Percentiles rank a stretch among this genome's conserved stretches.
phyloP scores from a whole-genome alignment of 495 filamentous ascomycete genomes.

The Opeltia flavorubescens region DNA sequence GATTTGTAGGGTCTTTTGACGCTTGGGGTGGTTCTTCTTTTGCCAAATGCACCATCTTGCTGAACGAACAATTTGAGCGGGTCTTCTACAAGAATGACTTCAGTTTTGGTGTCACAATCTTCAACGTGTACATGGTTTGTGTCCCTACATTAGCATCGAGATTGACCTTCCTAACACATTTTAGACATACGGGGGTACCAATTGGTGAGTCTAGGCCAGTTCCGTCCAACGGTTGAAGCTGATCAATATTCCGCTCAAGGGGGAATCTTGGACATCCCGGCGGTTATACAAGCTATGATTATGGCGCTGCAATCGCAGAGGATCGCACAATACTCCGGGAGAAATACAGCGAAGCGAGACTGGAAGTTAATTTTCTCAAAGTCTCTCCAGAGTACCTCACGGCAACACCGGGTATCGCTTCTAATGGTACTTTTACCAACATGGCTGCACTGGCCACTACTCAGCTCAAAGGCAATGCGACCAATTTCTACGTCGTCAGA shows the following conservation, averaged over 20 bases:
- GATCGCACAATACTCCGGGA: slow-evolving; percentile 50
- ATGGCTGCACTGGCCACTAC: slow-evolving; percentile 42
- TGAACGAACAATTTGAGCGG: slow-evolving; percentile 58
- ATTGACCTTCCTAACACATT: neutral
- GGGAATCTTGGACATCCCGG: slow-evolving; percentile 54
- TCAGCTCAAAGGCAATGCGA: slow-evolving; percentile 37
- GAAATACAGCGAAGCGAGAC: slow-evolving; percentile 68
- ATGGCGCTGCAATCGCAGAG: slow-evolving; percentile 54
- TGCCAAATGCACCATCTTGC: slow-evolving; percentile 43
- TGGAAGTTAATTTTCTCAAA: slow-evolving; percentile 58
- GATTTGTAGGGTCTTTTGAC: too few relatives aligned
- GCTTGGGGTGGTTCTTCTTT: slow-evolving; percentile 62
- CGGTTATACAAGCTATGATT: slow-evolving; percentile 66
- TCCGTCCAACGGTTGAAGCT: neutral
- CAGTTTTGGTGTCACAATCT: slow-evolving; percentile 42
- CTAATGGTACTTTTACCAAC: slow-evolving; percentile 34
- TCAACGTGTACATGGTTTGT: slow-evolving; percentile 57
- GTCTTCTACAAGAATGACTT: slow-evolving; percentile 75
- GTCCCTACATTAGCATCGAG: neutral
- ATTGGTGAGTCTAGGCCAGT: slow-evolving; percentile 37
- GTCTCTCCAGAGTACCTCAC: slow-evolving; percentile 53
- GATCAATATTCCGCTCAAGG: neutral
- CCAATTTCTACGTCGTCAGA: slow-evolving; percentile 50
- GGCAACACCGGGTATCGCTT: slow-evolving; percentile 32
- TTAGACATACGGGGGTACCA: slow-evolving; percentile 58